Evolutionary conservation across 768 basidiomycete species (phyloP), one percentile per base, ranked within the genome.

Genomic region (Amanita thiersii): DNA sequence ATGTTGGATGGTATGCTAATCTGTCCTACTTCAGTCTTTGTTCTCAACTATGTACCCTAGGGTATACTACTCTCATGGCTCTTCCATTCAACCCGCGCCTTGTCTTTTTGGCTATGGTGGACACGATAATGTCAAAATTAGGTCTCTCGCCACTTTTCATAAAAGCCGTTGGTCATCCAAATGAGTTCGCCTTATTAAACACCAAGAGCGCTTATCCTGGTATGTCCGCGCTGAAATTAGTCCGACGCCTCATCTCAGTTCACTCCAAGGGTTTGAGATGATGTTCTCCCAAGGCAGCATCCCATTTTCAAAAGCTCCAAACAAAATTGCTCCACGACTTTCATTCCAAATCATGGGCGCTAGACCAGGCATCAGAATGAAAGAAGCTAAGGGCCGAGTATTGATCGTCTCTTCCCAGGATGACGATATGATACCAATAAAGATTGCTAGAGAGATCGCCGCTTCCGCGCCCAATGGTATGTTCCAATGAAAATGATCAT

Each of bases 1-100:
- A 38, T 50, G 30, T 36, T 56, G 15, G 56, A 57, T 36, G 56
- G 56, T 56, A 24, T 4, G 47, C 28, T 18, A 25, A 29, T 17
- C 23, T 25, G 2, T 11, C 11, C 5, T 3, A 37, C 11, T 19
- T 14, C 30, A 20, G 15, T 19, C 21, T 23, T 24, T 17, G 14
- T 20, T 3, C 31, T 11, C 23, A 17, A 12, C 18, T 11, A 46
- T 14, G 46, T 28, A n/a, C n/a, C n/a, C 26, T 28, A 28, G 48
- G 39, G 5, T 44, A 48, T 26, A 40, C 43, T 19, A 46, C 46
- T 1, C 20, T 53, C 19, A 50, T 41, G 40, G 36, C 39, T 28
- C 14, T 38, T 12, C 40, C 15, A 18, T 40, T 46, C 36, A 43
- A 48, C 25, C 46, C 47, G 34, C 39, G 50, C 4, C 43, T 51